Conservation (phyloP, 164 flowering plant genomes). For the Pachysandra terminalis region DNA sequence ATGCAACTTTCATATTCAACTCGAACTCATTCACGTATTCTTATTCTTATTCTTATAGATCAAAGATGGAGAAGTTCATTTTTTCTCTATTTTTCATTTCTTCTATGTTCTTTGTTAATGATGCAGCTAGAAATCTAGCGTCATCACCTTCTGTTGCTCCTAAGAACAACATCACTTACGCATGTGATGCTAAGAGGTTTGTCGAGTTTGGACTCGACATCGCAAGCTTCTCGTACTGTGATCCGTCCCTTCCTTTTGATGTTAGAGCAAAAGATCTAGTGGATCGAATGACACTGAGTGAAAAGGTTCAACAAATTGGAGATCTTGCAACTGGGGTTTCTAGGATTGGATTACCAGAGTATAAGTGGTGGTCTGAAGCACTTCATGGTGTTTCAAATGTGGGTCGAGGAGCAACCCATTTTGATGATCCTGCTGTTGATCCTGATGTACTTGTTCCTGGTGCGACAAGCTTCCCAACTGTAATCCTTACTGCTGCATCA, state of each 20-base stretch:
- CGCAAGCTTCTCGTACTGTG: slow-evolving; percentile 4
- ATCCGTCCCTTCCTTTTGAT: not conserved
- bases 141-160: not conserved
- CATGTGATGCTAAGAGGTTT: slow-evolving; percentile 6
- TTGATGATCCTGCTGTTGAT: slow-evolving; percentile 17
- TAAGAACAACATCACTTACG: not conserved
- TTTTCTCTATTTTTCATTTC: too few relatives aligned
- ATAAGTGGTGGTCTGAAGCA: slow-evolving; percentile 38
- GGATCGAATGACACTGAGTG: slow-evolving; percentile 10
- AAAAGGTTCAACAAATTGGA: slow-evolving; percentile 18
- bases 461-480: slow-evolving; percentile 35
- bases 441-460: slow-evolving; percentile 17
- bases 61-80: too few relatives aligned
- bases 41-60: too few relatives aligned
- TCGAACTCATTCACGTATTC: too few relatives aligned
- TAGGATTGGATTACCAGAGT: slow-evolving; percentile 18
- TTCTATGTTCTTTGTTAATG: too few relatives aligned
- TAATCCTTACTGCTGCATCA: slow-evolving; percentile 27
- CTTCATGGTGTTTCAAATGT: slow-evolving; percentile 33
- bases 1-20: too few relatives aligned
- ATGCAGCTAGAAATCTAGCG: too few relatives aligned
- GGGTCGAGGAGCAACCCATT: slow-evolving; percentile 13
- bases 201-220: not conserved
- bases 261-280: slow-evolving; percentile 22
- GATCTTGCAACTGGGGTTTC: slow-evolving; percentile 11